A percentile compares a stretch with the other conserved stretches of the same genome.
These are phyloP conservation scores for Lachancea mirantina DNA, from an alignment of 805 yeast genomes.

Conservation along the genomic window DNA sequence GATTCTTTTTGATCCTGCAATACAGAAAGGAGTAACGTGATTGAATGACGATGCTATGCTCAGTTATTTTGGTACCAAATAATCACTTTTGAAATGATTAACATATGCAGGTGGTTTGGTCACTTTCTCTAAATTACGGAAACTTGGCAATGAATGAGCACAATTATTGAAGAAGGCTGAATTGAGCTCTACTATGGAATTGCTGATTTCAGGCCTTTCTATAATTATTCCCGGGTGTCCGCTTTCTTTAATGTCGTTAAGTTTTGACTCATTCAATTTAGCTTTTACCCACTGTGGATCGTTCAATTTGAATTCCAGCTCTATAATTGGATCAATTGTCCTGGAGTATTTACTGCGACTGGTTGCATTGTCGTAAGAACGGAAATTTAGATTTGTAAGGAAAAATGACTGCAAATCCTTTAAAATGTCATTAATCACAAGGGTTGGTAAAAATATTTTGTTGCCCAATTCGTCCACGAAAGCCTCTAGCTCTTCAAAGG, in stretches of 20 bases:
- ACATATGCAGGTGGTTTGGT: slow-evolving; percentile 39
- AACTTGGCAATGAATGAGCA: slow-evolving; percentile 42
- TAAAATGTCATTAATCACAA: slow-evolving; percentile 38
- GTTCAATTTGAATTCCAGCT: slow-evolving; percentile 24
- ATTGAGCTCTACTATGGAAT: slow-evolving; percentile 25
- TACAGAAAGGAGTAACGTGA: too few species aligned
- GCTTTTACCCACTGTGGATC: slow-evolving; percentile 25
- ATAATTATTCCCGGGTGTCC: slow-evolving; percentile 34
- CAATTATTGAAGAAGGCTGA: slow-evolving; percentile 17
- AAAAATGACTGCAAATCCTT: slow-evolving; percentile 31
- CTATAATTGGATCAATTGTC: slow-evolving; percentile 22
- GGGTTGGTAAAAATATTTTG: slow-evolving; percentile 42
- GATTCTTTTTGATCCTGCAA: slow-evolving; percentile 38
- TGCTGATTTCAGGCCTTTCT: slow-evolving; percentile 39
- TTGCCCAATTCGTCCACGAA: slow-evolving; percentile 41
- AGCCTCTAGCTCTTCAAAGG: slow-evolving; percentile 38
- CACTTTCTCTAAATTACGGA: slow-evolving; percentile 61
- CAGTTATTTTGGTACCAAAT: neutral
- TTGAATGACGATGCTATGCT: too few species aligned
- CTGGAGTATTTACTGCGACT: slow-evolving; percentile 13
- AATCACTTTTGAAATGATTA: slow-evolving; percentile 7
- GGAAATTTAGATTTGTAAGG: slow-evolving; percentile 29
- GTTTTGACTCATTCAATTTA: slow-evolving; percentile 5
- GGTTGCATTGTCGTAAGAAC: slow-evolving; percentile 22
- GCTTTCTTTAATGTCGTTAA: slow-evolving; percentile 28